These are phyloP conservation scores for Pelargonium myrrhifolium DNA, from an alignment of 441 rosid species.

Conservation along the genomic window DNA sequence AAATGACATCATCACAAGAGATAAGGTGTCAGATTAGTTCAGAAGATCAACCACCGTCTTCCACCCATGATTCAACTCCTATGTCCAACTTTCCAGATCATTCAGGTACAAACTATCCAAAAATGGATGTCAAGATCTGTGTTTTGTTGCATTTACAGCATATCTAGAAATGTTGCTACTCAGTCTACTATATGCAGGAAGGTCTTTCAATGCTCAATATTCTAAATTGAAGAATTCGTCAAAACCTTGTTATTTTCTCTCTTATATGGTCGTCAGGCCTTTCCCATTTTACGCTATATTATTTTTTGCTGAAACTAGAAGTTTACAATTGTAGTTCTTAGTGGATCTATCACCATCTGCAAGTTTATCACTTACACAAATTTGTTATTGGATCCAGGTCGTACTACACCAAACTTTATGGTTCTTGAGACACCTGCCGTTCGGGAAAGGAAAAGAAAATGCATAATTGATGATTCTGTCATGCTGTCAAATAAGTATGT, in stretches of 20 bases:
- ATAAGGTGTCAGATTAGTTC: conserved; percentile 3
- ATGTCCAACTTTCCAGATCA: conserved; percentile 28
- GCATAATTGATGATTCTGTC: conserved; percentile 48
- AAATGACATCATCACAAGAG: conserved; percentile 16
- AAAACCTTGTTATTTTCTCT: background rate
- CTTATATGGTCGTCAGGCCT: background rate
- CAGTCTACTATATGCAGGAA: background rate
- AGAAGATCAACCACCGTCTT: conserved; percentile 28
- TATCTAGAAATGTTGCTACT: background rate
- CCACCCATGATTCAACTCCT: conserved; percentile 32
- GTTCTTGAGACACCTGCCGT: conserved; percentile 53
- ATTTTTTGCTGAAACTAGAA: conserved; percentile 8
- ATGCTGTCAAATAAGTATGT: conserved; percentile 65
- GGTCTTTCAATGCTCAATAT: background rate
- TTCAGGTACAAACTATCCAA: conserved; percentile 30
- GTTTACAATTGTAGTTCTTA: background rate
- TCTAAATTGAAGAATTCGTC: conserved; percentile 3
- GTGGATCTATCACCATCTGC: background rate
- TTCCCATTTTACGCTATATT: background rate
- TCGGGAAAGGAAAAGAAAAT: conserved; percentile 49
- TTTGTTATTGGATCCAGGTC: conserved; percentile 30
- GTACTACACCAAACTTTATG: conserved; percentile 36
- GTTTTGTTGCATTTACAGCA: background rate
- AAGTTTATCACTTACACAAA: background rate
- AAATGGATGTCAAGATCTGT: conserved; percentile 1